Evolutionary conservation across 2,329 filamentous ascomycete genomes (phyloP), one percentile per base, ranked within the genome.

Genomic region (Trichoderma sp.): DNA sequence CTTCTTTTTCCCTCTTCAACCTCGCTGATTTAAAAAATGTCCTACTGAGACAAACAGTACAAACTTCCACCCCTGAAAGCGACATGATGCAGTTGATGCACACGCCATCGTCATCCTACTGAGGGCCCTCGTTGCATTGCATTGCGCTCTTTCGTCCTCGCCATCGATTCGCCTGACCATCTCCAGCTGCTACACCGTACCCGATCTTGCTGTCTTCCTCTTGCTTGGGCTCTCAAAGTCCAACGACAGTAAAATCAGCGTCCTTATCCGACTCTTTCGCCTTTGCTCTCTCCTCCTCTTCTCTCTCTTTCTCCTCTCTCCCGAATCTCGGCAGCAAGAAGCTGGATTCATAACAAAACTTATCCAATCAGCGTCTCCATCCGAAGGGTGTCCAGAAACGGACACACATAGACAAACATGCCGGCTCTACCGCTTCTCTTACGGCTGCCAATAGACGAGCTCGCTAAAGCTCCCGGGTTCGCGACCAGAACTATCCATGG

Each of bases 361-460:
- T 16, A 6, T 27, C 50, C 63, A 69, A 33, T 72, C 18, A 50
- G 29, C 68, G 67, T 45, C 53, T 31, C 24, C 64, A 50, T 50
- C 24, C 16, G 24, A 38, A 38, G 18, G 60, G n/a, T n/a, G 5
- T 35, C 60, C 60, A 38, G 33, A 18, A 21, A 35, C 35, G 41
- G 65, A 12, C 29, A 31, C 41, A 35, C 29, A 56, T 24, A 62
- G 27, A 33, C 56, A 62, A 38, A 53, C 18, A 76, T 76, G 75
- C 75, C 75, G n/a, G 64, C 56, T n/a, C 63, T 76, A 18, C 75
- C 75, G 27, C 69, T 29, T 60, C 56, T 76, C n/a, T 31, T 71
- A n/a, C 71, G 50, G 12, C 41, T 18, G 45, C 68, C 45, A n/a
- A 41, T 65, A 18, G 29, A 63, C 29, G 66, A 24, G 29, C 45